Base-by-base conservation (phyloP, 177 flowering plant genomes). In the Vitis hybrid region DNA sequence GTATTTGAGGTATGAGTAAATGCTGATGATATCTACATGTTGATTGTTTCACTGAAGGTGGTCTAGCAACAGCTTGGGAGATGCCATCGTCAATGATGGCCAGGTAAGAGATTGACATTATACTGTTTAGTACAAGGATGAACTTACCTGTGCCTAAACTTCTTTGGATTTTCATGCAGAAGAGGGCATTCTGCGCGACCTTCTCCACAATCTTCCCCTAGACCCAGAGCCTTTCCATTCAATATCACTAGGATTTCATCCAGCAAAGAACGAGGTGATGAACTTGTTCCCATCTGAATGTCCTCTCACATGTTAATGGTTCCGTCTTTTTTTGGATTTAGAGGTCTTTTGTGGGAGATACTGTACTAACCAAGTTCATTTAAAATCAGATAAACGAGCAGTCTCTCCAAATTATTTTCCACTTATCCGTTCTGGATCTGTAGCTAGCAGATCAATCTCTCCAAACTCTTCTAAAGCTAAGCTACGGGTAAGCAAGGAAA, bases 361-460 rank as follows among this genome's bases (percentile, higher is more conserved):
- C 48, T 48, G 18, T 26, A 17, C 60, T 66, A 26, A 66, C 18
- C 11, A 30, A 26, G 11, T 45, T 32, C 8, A 15, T 12, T 13
- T 60, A 57, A 34, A 52, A 49, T 17, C 62, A 74, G 80, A 72
- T n/a, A 74, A 60, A 21, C 57, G 66, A 69, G n/a, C 69, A n/a
- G 15, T 54, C 32, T 71, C 83, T 26, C 80, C 80, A 8, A 50
- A 4, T 30, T 74, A 62, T 2, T 71, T 75, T 62, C 73, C 76
- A 3, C 60, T 72, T 10, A 54, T 49, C 6, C 80, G 83, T 19
- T 69, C 76, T 15, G 76, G 70, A 9, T 75, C 79, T 26, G 12
- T 68, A 30, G 70, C 51, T 4, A 65, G 56, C 62, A 61, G 74
- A 64, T 58, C 76, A 57, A 32, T 52, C 15, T 54, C 71, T 66